Conservation (phyloP, 129 eudicot genomes). For the Chrysanthemum makinoi region DNA sequence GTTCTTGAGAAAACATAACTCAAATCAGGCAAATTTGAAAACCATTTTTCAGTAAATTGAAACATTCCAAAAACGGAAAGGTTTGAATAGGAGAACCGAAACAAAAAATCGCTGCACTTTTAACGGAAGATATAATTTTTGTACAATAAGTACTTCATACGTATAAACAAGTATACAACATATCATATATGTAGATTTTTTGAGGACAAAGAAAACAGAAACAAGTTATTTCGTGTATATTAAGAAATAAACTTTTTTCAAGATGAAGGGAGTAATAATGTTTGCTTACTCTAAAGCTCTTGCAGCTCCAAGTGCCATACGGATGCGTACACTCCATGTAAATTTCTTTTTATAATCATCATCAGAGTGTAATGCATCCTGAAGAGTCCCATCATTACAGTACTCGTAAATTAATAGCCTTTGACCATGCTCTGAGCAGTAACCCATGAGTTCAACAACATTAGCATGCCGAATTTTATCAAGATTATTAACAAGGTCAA, state of each 20-base stretch:
- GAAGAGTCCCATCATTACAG: conserved; percentile 72
- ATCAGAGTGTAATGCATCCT: conserved; percentile 82
- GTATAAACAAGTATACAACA: too few species aligned
- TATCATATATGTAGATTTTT: neutral
- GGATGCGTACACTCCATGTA: conserved; percentile 83
- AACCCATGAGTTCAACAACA: conserved; percentile 91
- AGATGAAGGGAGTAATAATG: too few species aligned
- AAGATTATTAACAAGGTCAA: conserved; percentile 71
- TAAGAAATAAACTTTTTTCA: neutral
- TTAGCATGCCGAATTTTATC: conserved; percentile 89
- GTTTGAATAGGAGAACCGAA: neutral
- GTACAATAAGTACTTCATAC: neutral
- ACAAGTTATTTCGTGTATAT: neutral
- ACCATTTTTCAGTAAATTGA: too few species aligned
- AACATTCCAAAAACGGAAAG: neutral
- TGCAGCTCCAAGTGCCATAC: conserved; percentile 99
- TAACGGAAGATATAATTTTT: neutral
- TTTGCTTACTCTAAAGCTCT: conserved; percentile 90
- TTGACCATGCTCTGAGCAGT: conserved; percentile 90
- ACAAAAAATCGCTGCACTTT: neutral
- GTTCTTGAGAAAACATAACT: neutral
- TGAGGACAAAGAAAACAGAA: neutral
- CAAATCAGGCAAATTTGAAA: neutral
- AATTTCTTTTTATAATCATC: conserved; percentile 71
- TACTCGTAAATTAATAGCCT: conserved; percentile 76